A percentile compares a stretch with the other conserved stretches of the same genome.
Evolutionary conservation across 352 stramenopile genomes (phyloP).

Genomic region (Globisporangium camurandrum): DNA sequence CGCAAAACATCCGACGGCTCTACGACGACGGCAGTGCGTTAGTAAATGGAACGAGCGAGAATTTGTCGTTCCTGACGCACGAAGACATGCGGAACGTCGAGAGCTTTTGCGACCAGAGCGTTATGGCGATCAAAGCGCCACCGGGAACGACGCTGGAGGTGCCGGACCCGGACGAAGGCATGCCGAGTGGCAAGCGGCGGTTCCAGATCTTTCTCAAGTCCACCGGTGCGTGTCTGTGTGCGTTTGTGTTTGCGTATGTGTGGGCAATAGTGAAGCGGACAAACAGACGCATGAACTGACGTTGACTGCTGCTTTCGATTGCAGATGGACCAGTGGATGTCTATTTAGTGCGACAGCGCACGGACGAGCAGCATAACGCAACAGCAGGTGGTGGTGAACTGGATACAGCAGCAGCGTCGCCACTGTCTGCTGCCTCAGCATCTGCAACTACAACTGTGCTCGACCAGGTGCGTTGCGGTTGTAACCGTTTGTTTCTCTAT

Average conservation of each 20-base stretch:
- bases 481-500: background rate
- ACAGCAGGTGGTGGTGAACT: slow-evolving; percentile 6
- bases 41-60: slow-evolving; percentile 69
- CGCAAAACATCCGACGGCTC: slow-evolving; percentile 70
- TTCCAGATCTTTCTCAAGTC: slow-evolving; percentile 95
- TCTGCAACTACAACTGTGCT: slow-evolving; percentile 28
- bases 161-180: slow-evolving; percentile 92
- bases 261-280: too few species aligned
- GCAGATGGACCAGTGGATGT: slow-evolving; percentile 85
- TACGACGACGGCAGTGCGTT: slow-evolving; percentile 82
- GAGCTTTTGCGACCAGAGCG: slow-evolving; percentile 81
- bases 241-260: background rate
- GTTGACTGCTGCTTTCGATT: slow-evolving; percentile 4
- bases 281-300: background rate
- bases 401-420: background rate
- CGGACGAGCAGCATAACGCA: slow-evolving; percentile 26
- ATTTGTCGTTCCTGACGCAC: slow-evolving; percentile 81
- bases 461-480: slow-evolving; percentile 36
- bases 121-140: slow-evolving; percentile 93
- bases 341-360: slow-evolving; percentile 76
- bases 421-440: slow-evolving; percentile 13
- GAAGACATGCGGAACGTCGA: slow-evolving; percentile 84
- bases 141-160: slow-evolving; percentile 92
- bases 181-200: slow-evolving; percentile 75
- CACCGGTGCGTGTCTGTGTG: slow-evolving; percentile 30